Evolutionary conservation across 2,329 filamentous ascomycete genomes (phyloP), one percentile per base, ranked within the genome.

Genomic region (Chrysoporthe cubensis): DNA sequence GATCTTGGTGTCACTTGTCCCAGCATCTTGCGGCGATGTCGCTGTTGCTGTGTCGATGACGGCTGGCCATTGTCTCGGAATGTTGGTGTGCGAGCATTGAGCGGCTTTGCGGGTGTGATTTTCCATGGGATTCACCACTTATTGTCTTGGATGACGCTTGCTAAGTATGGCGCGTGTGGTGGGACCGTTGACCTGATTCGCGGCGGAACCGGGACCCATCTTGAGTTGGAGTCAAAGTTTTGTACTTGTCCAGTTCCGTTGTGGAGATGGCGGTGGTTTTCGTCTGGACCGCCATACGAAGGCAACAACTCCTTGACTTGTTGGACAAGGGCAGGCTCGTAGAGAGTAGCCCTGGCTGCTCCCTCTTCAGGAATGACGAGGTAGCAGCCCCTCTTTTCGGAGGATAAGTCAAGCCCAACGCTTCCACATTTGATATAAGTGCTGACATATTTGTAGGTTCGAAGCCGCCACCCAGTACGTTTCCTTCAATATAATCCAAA

Each of bases 171-270:
- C 11, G 26, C 52, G 59, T 32, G 40, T 26, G 56, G 21, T 26
- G 44, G 60, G 64, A 66, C 64, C 66, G 66, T 60, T 67, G 44
- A 26, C 56, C 70, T 44, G 52, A 52, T 26, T 14, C 34, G 58
- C 32, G 21, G 64, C 57, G 61, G 61, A 26, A 62, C 80, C 80
- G 85, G 93, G 92, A 93, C 92, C 91, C 93, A 93, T 93, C 91
- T 88, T 78, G 90, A 87, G 91, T 94, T 93, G 91, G 91, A 83
- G 90, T 96, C 93, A 96, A 93, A 94, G 93, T 84, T 89, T 93
- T 83, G 92, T 85, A 87, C 93, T 95, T 94, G 92, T 95, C 92
- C 83, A 86, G 82, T 73, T 75, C 76, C 77, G 72, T 37, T 71
- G 71, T 67, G 75, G 14, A 21, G 63, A 67, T 65, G 69, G 67